phyloP scores from a whole-genome alignment of 1,139 yeast species.

The Hansenula lynferdii region DNA sequence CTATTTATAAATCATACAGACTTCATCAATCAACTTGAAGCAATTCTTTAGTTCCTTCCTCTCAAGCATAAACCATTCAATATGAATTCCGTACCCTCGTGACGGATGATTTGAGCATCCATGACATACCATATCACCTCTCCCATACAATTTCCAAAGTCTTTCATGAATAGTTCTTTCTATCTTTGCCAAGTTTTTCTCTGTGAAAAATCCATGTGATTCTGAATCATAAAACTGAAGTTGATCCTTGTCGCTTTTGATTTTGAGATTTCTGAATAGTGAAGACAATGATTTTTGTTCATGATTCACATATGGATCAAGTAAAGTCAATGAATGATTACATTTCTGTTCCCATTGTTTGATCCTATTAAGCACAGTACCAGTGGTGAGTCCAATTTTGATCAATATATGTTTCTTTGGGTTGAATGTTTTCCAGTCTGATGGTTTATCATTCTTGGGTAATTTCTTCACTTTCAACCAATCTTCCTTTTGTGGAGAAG shows the following conservation, averaged over 20 bases:
- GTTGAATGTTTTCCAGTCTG: slow-evolving; percentile 33
- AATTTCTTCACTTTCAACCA: slow-evolving; percentile 29
- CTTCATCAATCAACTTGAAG: slow-evolving; percentile 35
- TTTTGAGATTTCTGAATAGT: slow-evolving; percentile 2
- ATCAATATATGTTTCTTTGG: slow-evolving; percentile 38
- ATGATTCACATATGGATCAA: slow-evolving; percentile 27
- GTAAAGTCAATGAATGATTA: slow-evolving; percentile 36
- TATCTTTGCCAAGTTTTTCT: slow-evolving; percentile 26
- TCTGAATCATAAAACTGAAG: slow-evolving; percentile 3
- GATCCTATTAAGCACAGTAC: slow-evolving; percentile 37
- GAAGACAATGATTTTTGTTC: neutral
- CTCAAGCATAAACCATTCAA: slow-evolving; percentile 58
- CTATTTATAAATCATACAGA: neutral
- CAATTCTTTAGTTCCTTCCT: slow-evolving; percentile 35
- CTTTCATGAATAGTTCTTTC: slow-evolving; percentile 39
- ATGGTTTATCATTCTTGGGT: no score
- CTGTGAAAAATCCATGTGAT: slow-evolving; percentile 31
- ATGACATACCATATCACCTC: slow-evolving; percentile 39
- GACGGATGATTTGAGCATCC: slow-evolving; percentile 31
- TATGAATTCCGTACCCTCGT: slow-evolving; percentile 34
- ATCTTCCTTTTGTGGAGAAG: slow-evolving; percentile 22
- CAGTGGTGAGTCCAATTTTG: slow-evolving; percentile 55
- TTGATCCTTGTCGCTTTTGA: neutral
- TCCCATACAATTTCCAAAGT: slow-evolving; percentile 35
- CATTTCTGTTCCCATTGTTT: slow-evolving; percentile 55